Evolutionary conservation across 805 yeast species (phyloP).

Genomic region (Metschnikowia lunata): DNA sequence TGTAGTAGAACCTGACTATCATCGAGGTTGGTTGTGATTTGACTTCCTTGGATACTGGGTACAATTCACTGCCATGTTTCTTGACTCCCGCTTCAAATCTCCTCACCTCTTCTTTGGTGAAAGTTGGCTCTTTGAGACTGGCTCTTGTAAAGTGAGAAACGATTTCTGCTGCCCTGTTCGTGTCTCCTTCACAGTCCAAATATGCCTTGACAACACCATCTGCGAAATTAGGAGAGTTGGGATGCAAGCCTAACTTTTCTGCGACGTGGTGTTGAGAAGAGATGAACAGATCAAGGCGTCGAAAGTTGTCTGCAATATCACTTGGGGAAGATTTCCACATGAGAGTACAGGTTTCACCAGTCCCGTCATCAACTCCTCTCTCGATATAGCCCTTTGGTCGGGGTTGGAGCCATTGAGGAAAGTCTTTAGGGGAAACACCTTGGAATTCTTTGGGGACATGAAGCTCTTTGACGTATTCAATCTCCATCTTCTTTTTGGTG

Average conservation of each 20-base stretch:
- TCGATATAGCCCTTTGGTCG: conserved; percentile 78
- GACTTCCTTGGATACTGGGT: conserved; percentile 69
- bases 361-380: conserved; percentile 67
- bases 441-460: conserved; percentile 47
- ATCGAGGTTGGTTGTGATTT: conserved; percentile 67
- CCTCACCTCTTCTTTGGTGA: conserved; percentile 56
- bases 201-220: conserved; percentile 64
- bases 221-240: conserved; percentile 74
- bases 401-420: conserved; percentile 74
- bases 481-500: conserved; percentile 17
- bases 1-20: conserved; percentile 81
- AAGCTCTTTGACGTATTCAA: conserved; percentile 23
- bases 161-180: conserved; percentile 42
- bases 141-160: conserved; percentile 51
- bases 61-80: conserved; percentile 72
- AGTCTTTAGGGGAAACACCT: conserved; percentile 40
- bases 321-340: conserved; percentile 56
- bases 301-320: conserved; percentile 23
- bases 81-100: conserved; percentile 73
- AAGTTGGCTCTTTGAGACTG: conserved; percentile 70
- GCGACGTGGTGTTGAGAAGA: conserved; percentile 56
- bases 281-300: conserved; percentile 50
- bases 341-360: conserved; percentile 49
- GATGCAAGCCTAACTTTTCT: conserved; percentile 45
- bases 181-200: conserved; percentile 49